Conservation (phyloP, 2,329 filamentous ascomycete species). For the Davidsoniella eucalypti region DNA sequence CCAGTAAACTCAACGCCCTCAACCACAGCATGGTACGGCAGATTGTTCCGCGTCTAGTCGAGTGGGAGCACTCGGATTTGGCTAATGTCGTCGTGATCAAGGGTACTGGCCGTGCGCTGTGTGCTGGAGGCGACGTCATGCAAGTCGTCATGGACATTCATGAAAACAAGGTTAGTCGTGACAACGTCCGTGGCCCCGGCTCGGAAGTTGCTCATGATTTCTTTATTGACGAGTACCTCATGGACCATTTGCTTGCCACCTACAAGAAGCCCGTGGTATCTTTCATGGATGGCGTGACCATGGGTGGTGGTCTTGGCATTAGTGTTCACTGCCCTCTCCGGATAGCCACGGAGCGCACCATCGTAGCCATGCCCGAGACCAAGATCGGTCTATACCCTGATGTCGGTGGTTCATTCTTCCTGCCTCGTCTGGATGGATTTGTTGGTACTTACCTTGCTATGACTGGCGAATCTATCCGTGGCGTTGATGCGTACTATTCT, state of each 20-base stretch:
- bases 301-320: slow-evolving; percentile 92
- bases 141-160: slow-evolving; percentile 58
- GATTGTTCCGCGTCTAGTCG: slow-evolving; percentile 72
- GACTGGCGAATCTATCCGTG: slow-evolving; percentile 69
- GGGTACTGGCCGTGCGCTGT: slow-evolving; percentile 77
- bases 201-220: slow-evolving; percentile 52
- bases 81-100: slow-evolving; percentile 88
- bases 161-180: slow-evolving; percentile 29
- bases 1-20: slow-evolving; percentile 78
- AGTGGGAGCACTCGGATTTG: slow-evolving; percentile 91
- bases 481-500: slow-evolving; percentile 74
- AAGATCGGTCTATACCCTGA: slow-evolving; percentile 98
- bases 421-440: slow-evolving; percentile 73
- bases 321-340: slow-evolving; percentile 91
- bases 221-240: slow-evolving; percentile 88
- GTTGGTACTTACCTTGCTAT: slow-evolving; percentile 86
- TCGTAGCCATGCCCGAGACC: slow-evolving; percentile 98
- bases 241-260: slow-evolving; percentile 89
- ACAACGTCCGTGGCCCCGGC: too few relatives aligned
- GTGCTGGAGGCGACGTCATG: slow-evolving; percentile 82
- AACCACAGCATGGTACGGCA: slow-evolving; percentile 92
- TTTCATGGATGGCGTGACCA: slow-evolving; percentile 95
- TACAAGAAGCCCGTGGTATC: slow-evolving; percentile 87
- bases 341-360: slow-evolving; percentile 86
- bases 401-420: slow-evolving; percentile 90